phyloP scores from a whole-genome alignment of 495 filamentous ascomycete species.

The Podospora australis region DNA sequence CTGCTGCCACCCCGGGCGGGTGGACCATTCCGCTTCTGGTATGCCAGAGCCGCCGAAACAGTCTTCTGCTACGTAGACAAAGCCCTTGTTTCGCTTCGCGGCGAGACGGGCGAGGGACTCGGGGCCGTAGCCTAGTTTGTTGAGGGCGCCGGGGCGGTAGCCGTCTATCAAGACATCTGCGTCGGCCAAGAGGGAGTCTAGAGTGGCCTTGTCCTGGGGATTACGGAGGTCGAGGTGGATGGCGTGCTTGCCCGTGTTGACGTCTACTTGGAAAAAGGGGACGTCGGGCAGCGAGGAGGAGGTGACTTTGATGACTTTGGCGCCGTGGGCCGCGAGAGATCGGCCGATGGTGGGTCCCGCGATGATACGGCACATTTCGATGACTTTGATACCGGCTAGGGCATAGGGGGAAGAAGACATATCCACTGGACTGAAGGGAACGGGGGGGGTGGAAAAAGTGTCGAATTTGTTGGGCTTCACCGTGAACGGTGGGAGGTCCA shows the following conservation, averaged over 20 bases:
- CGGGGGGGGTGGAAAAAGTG: conserved; percentile 33
- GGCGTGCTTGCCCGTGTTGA: conserved; percentile 62
- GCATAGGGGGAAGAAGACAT: conserved; percentile 36
- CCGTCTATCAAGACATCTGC: conserved; percentile 60
- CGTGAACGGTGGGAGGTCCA: conserved; percentile 22
- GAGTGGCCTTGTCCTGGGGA: conserved; percentile 42
- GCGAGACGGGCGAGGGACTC: conserved; percentile 46
- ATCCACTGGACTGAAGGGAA: conserved; percentile 40
- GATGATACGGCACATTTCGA: conserved; percentile 64
- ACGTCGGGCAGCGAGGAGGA: conserved; percentile 63
- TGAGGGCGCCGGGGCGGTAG: conserved; percentile 61
- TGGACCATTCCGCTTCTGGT: conserved; percentile 36
- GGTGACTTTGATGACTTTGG: conserved; percentile 65
- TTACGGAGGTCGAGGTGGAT: conserved; percentile 51
- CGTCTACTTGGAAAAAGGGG: conserved; percentile 74
- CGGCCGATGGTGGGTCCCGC: conserved; percentile 59
- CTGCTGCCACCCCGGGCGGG: conserved; percentile 52
- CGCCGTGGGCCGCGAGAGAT: conserved; percentile 61
- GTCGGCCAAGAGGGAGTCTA: conserved; percentile 53
- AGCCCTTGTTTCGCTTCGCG: conserved; percentile 47
- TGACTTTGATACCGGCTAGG: conserved; percentile 50
- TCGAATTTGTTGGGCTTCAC: conserved; percentile 8
- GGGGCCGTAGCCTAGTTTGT: conserved; percentile 56
- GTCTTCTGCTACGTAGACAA: conserved; percentile 66
- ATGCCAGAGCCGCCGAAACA: conserved; percentile 53